phyloP scores from a whole-genome alignment of 2,329 filamentous ascomycete species.

The Septoria petroselini region DNA sequence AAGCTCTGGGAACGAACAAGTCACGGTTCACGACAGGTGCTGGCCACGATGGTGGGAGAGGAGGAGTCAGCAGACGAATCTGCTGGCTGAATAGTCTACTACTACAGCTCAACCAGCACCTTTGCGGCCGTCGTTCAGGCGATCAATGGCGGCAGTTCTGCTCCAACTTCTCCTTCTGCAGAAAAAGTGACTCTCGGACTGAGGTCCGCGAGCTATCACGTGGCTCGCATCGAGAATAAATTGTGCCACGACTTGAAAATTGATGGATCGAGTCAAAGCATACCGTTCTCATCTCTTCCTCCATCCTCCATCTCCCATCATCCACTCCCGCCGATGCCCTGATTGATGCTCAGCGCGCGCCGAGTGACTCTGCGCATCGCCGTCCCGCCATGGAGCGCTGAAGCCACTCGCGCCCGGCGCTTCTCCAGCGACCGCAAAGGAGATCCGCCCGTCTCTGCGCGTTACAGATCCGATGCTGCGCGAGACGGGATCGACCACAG shows the following conservation, averaged over 20 bases:
- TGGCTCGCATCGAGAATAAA: no score
- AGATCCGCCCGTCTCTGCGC: background rate
- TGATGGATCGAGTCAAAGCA: no score
- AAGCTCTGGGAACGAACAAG: background rate
- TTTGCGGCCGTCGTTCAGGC: no score
- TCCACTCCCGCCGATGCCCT: conserved; percentile 16
- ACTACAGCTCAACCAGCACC: no score
- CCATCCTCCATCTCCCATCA: background rate
- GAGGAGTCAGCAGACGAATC: no score
- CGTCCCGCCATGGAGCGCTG: conserved; percentile 15
- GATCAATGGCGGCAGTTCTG: background rate
- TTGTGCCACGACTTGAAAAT: background rate
- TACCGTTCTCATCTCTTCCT: background rate
- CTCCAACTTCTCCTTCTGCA: background rate
- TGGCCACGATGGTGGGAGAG: no score
- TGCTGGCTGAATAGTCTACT: no score
- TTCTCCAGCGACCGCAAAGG: background rate
- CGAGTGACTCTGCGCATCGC: conserved; percentile 20
- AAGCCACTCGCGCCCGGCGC: background rate
- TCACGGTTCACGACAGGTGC: no score
- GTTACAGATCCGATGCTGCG: background rate
- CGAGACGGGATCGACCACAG: background rate
- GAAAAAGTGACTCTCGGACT: no score
- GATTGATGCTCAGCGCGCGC: conserved; percentile 30
- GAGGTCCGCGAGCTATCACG: no score